phyloP scores from a whole-genome alignment of 2,329 filamentous ascomycete genomes.

The Penicillium sp. region DNA sequence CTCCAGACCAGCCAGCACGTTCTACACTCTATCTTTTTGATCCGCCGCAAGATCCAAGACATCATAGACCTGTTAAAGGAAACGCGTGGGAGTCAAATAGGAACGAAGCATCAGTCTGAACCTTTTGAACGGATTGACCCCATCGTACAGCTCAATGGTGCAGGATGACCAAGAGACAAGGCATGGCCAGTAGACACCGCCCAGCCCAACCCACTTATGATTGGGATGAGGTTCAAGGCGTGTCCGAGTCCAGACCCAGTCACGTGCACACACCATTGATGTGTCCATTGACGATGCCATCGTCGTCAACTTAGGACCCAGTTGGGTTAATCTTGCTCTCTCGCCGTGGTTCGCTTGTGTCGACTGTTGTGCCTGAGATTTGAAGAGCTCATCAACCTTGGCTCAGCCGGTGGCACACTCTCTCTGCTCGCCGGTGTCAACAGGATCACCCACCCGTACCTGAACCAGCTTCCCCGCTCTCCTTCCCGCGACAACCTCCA shows the following conservation, averaged over 20 bases:
- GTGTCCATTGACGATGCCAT: slow-evolving; percentile 18
- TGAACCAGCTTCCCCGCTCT: slow-evolving; percentile 25
- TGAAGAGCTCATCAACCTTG: background rate
- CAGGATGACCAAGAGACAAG: background rate
- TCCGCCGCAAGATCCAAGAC: slow-evolving; percentile 18
- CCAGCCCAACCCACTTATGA: background rate
- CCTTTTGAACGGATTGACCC: background rate
- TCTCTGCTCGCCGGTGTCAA: background rate
- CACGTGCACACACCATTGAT: slow-evolving; percentile 22
- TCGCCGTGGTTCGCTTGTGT: background rate
- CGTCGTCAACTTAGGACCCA: slow-evolving; percentile 3
- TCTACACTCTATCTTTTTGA: slow-evolving; percentile 14
- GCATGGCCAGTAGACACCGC: background rate
- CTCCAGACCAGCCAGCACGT: slow-evolving; percentile 6
- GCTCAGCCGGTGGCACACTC: background rate
- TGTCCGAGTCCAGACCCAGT: slow-evolving; percentile 26
- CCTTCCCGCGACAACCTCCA: slow-evolving; percentile 16
- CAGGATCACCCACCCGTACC: slow-evolving; percentile 5
- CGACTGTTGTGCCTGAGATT: background rate
- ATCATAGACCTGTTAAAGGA: background rate
- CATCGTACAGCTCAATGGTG: background rate
- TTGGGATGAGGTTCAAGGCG: background rate
- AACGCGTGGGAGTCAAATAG: background rate
- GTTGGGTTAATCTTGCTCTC: background rate
- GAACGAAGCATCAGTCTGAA: background rate